Evolutionary conservation across 106 monocot genomes (phyloP).

Genomic region (Dendrobium chrysotoxum): DNA sequence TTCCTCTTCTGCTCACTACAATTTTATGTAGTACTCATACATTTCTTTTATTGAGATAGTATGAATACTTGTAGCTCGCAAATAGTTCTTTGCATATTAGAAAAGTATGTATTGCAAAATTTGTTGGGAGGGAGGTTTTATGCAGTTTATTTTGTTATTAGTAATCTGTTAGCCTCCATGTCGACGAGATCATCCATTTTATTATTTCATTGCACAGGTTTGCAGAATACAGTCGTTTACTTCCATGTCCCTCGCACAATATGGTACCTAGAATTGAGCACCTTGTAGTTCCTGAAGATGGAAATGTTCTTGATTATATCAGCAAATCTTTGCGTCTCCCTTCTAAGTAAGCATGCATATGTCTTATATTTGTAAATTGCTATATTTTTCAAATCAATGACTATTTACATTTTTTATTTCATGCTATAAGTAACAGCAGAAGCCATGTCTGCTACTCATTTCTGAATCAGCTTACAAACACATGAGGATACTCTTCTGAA

Average conservation of each 20-base stretch:
- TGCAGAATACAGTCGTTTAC: constrained; percentile 63
- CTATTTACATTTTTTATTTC: not conserved
- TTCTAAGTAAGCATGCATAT: constrained; percentile 53
- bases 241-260: constrained; percentile 71
- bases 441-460: not conserved
- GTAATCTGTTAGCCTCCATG: not conserved
- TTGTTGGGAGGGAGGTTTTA: not conserved
- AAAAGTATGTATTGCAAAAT: not conserved
- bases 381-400: not conserved
- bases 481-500: not conserved
- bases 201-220: constrained; percentile 26
- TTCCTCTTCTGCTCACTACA: not conserved
- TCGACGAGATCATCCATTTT: not conserved
- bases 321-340: constrained; percentile 71
- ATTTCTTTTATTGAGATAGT: not conserved
- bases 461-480: not conserved
- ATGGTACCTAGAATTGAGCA: constrained; percentile 73
- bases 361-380: not conserved
- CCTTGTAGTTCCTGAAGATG: constrained; percentile 61
- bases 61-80: not conserved
- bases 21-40: not conserved
- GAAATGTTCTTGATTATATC: constrained; percentile 64
- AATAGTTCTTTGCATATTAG: not conserved
- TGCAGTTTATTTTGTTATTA: not conserved
- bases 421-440: not conserved